A percentile compares a stretch with the other conserved stretches of the same genome.
These are phyloP conservation scores for Leishmania braziliensis DNA, from an alignment of 208 protist genomes.

Conservation along the genomic window DNA sequence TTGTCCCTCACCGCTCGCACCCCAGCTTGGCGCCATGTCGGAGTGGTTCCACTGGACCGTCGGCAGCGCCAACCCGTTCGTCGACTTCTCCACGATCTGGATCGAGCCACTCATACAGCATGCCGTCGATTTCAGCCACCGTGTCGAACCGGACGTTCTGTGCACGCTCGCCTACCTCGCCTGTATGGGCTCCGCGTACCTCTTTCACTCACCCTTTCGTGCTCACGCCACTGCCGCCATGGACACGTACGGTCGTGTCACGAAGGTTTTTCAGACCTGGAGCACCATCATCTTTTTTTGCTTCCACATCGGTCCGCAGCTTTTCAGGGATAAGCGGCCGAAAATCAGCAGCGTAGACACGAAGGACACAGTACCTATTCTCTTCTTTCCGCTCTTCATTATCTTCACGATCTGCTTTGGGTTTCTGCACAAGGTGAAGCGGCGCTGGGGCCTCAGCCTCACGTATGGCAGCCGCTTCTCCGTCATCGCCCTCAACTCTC, in stretches of 20 bases:
- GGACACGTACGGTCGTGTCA: slow-evolving; percentile 68
- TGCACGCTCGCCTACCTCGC: slow-evolving; percentile 52
- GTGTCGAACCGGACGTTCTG: slow-evolving; percentile 36
- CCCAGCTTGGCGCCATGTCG: background rate
- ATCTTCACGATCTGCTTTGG: slow-evolving; percentile 46
- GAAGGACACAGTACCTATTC: slow-evolving; percentile 28
- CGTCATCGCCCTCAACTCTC: slow-evolving; percentile 61
- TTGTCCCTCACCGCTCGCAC: background rate
- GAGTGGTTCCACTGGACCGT: slow-evolving; percentile 14
- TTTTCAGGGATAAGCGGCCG: slow-evolving; percentile 36
- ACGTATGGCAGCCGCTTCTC: slow-evolving; percentile 64
- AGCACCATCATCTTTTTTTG: slow-evolving; percentile 46
- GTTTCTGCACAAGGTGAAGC: slow-evolving; percentile 74
- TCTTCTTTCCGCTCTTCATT: slow-evolving; percentile 75
- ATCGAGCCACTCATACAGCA: slow-evolving; percentile 28
- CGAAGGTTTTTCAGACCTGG: slow-evolving; percentile 74
- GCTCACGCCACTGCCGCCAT: slow-evolving; percentile 38
- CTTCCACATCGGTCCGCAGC: slow-evolving; percentile 61
- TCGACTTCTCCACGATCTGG: slow-evolving; percentile 33
- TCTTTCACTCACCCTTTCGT: slow-evolving; percentile 84
- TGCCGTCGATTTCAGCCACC: slow-evolving; percentile 24
- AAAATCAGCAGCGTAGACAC: slow-evolving; percentile 4
- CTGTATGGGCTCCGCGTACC: slow-evolving; percentile 53
- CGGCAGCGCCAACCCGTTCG: slow-evolving; percentile 15
- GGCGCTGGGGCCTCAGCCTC: slow-evolving; percentile 51